Base-by-base conservation (phyloP, 2,329 filamentous ascomycete genomes). In the Berkeleyomyces rouxiae region DNA sequence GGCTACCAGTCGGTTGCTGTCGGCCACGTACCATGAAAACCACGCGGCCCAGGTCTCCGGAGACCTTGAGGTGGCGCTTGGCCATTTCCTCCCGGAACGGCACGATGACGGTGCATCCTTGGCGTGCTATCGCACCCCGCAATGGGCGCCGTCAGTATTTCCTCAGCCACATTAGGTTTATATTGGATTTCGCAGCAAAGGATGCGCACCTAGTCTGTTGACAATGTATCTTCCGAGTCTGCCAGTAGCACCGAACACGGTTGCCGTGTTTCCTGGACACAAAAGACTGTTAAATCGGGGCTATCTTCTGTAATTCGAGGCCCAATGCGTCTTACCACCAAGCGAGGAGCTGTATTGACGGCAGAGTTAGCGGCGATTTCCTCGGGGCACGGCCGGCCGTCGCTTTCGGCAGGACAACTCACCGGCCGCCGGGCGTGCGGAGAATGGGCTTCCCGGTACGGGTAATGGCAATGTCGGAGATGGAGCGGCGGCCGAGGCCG, bases 11-110 rank as follows among this genome's bases (percentile, higher is more conserved):
- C 39, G n/a, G 6, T 7, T 7, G 31, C n/a, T 55, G 36, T 39
- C 2, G 7, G 51, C 36, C 7, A 70, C 79, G 66, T 75, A 91
- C 88, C 70, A 95, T 80, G 75, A 99, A 97, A 69, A 87, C 78
- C 63, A 99, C 82, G 69, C 89, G 83, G 66, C 93, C 93, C 65
- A 99, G 79, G 75, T 99, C 93, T 75, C 93, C 93, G n/a, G 90
- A 81, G 64, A 96, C 85, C 78, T 97, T 97, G 71, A 99, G 79
- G 77, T 97, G 92, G 69, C 93, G 86, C 82, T 97, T 97, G 69
- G 87, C 80, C 91, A 96, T 97, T 76, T 97, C 93, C 78, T 99
- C 93, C 55, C 93, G 86, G 80, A 84, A 99, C 59, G 93, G 93
- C 65, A 97, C 76, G 65, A 99, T 84, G 47, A 99, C 93, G 46